Base-by-base conservation (phyloP, 257 asterid genomes). In the Solanum ossicruentum region DNA sequence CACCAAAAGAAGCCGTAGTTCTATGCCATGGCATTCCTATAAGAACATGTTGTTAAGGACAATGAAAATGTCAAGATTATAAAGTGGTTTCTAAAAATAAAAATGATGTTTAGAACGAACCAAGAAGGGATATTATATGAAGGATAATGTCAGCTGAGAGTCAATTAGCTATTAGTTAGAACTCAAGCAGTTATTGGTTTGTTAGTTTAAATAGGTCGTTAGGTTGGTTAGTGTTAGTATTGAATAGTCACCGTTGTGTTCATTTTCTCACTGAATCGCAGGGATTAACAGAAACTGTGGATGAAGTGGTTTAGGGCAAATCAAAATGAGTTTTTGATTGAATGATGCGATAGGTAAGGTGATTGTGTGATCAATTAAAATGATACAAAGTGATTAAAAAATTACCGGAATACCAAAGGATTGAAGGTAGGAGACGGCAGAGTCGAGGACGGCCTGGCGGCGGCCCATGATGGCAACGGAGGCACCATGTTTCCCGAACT, bases 381-480 rank as follows among this genome's bases (percentile, higher is more conserved):
- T 18, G 41, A 58, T 36, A 36, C 41, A 36, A 36, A 36, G 41
- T 36, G 41, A 36, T 36, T 36, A 36, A 6, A 17, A 41, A 11
- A 18, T 20, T 90, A 93, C 98, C 86, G 92, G 92, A 85, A 95
- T 91, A 82, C 94, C 96, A 85, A 93, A 91, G 86, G 97, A 89
- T 28, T 58, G 91, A 90, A 95, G 98, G 86, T 87, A 66, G 81
- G 97, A 87, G 84, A 94, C 98, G 71, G 97, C 96, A 72, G 90
- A 92, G 90, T 92, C 92, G 2, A 95, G 69, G 82, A 95, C 94
- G 84, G 72, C 45, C 85, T 85, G 91, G 26, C 99, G 98, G 88
- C 99, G 99, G 83, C 99, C 99, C 99, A 95, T 94, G 87, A 94
- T 89, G 66, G 95, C 95, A 84, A 95, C 69, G 89, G 98, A 90